phyloP scores from a whole-genome alignment of 345 rosid species.

The Eucalyptus marginata region DNA sequence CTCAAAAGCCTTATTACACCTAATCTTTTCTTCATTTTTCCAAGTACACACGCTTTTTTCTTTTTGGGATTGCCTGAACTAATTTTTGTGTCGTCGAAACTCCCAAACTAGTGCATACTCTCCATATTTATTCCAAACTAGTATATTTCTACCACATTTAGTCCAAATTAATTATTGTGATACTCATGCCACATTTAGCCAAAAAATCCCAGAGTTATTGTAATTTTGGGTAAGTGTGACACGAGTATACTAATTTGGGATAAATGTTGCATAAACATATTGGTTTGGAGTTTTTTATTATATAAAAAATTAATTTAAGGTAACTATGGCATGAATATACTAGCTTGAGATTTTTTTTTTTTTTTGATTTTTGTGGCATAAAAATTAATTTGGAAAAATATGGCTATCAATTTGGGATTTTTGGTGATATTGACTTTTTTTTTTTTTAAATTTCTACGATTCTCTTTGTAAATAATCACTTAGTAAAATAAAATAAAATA shows the following conservation, averaged over 20 bases:
- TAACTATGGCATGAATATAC: neutral
- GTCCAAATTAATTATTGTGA: neutral
- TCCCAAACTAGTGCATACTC: rapidly evolving
- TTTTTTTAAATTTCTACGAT: rapidly evolving
- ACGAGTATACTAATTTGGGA: rapidly evolving
- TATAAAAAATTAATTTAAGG: neutral
- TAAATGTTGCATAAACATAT: neutral
- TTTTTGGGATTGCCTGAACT: neutral
- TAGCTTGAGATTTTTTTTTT: rapidly evolving
- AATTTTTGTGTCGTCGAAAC: rapidly evolving
- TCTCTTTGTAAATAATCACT: neutral
- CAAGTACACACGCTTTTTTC: neutral
- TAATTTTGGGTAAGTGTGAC: neutral
- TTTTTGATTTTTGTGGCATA: neutral
- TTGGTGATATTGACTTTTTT: neutral
- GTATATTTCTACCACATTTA: rapidly evolving
- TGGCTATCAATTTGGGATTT: neutral
- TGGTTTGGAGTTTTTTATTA: neutral
- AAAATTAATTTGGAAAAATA: neutral
- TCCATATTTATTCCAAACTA: neutral
- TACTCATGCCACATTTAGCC: neutral
- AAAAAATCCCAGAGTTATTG: neutral
- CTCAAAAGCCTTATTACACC: neutral
- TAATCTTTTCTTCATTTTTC: neutral
- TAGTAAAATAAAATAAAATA: neutral